A percentile compares a stretch with the other conserved stretches of the same genome.
phyloP scores from a whole-genome alignment of 2,329 filamentous ascomycete genomes.

The Diplocarpon mali region DNA sequence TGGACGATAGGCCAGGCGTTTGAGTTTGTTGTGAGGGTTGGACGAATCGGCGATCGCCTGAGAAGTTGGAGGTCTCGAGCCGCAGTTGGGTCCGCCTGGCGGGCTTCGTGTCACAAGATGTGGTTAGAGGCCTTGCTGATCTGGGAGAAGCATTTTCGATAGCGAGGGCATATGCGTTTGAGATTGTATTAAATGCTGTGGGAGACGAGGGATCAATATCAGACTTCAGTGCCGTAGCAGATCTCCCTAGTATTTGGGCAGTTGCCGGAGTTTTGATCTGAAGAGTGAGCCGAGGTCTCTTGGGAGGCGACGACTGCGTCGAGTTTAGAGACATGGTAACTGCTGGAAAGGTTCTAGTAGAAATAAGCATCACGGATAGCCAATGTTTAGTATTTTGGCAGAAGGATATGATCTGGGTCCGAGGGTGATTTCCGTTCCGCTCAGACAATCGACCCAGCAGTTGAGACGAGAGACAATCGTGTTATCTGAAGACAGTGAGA shows the following conservation, averaged over 20 bases:
- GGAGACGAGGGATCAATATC: constrained; percentile 46
- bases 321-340: constrained; percentile 22
- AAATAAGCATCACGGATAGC: constrained; percentile 21
- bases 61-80: constrained; percentile 22
- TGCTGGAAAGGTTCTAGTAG: constrained; percentile 18
- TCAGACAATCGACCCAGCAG: constrained; percentile 3
- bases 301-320: constrained; percentile 20
- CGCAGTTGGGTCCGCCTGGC: constrained; percentile 28
- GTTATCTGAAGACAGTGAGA: not conserved
- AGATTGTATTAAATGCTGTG: constrained; percentile 55
- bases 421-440: constrained; percentile 2
- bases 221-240: constrained; percentile 33
- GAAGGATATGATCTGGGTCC: constrained; percentile 1
- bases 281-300: constrained; percentile 42
- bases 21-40: constrained; percentile 24
- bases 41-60: constrained; percentile 12
- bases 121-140: constrained; percentile 25
- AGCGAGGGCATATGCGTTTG: constrained; percentile 52
- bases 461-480: constrained; percentile 2
- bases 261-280: constrained; percentile 38
- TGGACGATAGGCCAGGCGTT: constrained; percentile 26
- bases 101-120: constrained; percentile 30
- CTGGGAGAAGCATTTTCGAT: constrained; percentile 47
- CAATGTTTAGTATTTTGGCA: constrained; percentile 12
- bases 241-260: constrained; percentile 31